Conservation (phyloP, 129 eudicot species). For the Flaveria robusta region DNA sequence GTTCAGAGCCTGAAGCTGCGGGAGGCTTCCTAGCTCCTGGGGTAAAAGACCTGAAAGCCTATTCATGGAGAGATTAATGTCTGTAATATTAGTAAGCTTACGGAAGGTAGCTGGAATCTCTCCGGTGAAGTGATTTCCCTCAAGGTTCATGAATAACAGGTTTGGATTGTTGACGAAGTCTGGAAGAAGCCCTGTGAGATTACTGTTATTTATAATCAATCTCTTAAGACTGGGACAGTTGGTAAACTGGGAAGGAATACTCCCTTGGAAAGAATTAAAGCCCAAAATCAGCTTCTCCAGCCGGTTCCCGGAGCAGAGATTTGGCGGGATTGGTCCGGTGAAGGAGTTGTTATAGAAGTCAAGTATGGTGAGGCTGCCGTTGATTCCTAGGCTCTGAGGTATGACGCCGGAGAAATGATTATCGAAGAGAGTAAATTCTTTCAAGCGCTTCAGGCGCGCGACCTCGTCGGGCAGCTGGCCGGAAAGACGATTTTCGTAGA, state of each 20-base stretch:
- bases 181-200: conserved; percentile 70
- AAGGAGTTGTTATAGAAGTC: conserved; percentile 70
- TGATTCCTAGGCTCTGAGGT: conserved; percentile 73
- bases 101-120: conserved; percentile 56
- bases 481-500: conserved; percentile 55
- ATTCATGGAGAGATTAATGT: conserved; percentile 57
- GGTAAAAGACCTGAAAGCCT: conserved; percentile 61
- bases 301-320: conserved; percentile 62
- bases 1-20: conserved; percentile 54
- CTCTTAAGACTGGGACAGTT: conserved; percentile 60
- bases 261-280: conserved; percentile 56
- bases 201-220: conserved; percentile 50
- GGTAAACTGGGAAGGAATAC: conserved; percentile 59
- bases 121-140: conserved; percentile 56
- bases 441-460: conserved; percentile 46
- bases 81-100: conserved; percentile 43
- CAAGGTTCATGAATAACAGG: conserved; percentile 50
- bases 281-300: conserved; percentile 56
- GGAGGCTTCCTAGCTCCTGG: conserved; percentile 55
- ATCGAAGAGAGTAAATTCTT: conserved; percentile 46
- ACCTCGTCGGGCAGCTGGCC: conserved; percentile 70
- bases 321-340: conserved; percentile 73
- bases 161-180: conserved; percentile 48
- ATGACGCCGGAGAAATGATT: conserved; percentile 67
- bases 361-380: conserved; percentile 50